phyloP scores from a whole-genome alignment of 306 rosid genomes.

The Quercus robur region DNA sequence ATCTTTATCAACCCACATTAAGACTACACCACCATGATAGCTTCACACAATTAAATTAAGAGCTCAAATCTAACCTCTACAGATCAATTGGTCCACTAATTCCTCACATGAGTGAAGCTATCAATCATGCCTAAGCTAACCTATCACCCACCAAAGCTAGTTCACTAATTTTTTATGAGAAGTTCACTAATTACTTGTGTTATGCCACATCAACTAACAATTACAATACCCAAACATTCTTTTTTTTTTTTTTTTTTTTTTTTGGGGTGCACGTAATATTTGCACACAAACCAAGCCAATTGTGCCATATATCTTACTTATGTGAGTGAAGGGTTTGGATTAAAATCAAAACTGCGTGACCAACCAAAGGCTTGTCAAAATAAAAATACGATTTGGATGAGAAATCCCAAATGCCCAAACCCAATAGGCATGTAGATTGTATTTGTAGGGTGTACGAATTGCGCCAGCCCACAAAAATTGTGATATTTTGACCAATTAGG shows the following conservation, averaged over 20 bases:
- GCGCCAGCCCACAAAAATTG: slow-evolving; percentile 22
- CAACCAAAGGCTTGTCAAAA: slow-evolving; percentile 25
- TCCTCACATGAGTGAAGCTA: not conserved
- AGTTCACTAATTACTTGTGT: not conserved
- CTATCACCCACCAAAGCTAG: not conserved
- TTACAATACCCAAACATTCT: too few relatives aligned
- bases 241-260: not conserved
- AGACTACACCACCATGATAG: not conserved
- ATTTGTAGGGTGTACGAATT: not conserved
- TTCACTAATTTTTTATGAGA: not conserved
- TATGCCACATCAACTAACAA: not conserved
- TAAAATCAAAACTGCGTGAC: slow-evolving; percentile 39
- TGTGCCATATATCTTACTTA: slow-evolving; percentile 1
- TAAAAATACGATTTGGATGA: not conserved
- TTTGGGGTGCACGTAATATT: not conserved
- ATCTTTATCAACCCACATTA: not conserved
- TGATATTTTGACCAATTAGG: not conserved
- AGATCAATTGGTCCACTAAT: not conserved
- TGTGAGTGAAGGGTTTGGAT: slow-evolving; percentile 3
- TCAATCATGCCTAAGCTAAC: not conserved
- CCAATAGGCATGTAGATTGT: not conserved
- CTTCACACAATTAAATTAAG: not conserved
- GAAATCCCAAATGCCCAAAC: not conserved
- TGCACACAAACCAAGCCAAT: slow-evolving; percentile 20
- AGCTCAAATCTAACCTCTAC: not conserved